Conservation (phyloP, 2,329 filamentous ascomycete genomes). For the Coniella vitis region DNA sequence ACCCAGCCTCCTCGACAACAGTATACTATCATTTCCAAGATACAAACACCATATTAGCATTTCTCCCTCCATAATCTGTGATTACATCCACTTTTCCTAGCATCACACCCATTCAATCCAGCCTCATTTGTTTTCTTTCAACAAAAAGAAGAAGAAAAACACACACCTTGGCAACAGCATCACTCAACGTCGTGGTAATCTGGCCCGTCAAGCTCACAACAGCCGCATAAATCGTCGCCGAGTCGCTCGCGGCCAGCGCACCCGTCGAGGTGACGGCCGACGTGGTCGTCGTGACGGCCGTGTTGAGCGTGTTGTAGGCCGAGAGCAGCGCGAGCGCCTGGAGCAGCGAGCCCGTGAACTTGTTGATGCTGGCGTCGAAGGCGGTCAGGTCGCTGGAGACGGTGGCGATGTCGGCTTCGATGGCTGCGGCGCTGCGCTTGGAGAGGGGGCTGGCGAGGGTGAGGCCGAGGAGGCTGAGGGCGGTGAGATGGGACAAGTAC, state of each 20-base stretch:
- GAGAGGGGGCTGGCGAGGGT: constrained; percentile 5
- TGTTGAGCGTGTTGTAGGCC: constrained; percentile 3
- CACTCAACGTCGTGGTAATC: constrained; percentile 3
- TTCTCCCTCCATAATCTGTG: too few species aligned
- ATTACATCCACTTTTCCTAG: too few species aligned
- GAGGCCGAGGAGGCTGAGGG: constrained; percentile 8
- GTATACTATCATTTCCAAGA: constrained; percentile 1
- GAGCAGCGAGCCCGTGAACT: constrained; percentile 6
- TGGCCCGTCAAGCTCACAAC: constrained; percentile 6
- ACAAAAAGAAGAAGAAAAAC: neutral
- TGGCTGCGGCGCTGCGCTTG: constrained; percentile 3
- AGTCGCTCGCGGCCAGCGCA: constrained; percentile 3
- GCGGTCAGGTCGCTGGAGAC: constrained; percentile 7
- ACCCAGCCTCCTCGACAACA: constrained; percentile 4
- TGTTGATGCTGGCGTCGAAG: constrained; percentile 10
- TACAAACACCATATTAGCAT: too few species aligned
- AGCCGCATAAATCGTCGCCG: constrained; percentile 8
- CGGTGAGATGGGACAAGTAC: constrained; percentile 9
- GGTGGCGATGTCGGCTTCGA: constrained; percentile 8
- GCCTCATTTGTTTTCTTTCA: too few species aligned
- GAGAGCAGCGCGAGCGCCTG: constrained; percentile 8
- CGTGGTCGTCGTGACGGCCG: constrained; percentile 2
- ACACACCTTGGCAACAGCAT: constrained; percentile 9
- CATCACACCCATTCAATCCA: too few species aligned
- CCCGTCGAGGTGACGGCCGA: constrained; percentile 8